Base-by-base conservation (phyloP, 164 flowering plant genomes). In the Dillenia suffruticosa region DNA sequence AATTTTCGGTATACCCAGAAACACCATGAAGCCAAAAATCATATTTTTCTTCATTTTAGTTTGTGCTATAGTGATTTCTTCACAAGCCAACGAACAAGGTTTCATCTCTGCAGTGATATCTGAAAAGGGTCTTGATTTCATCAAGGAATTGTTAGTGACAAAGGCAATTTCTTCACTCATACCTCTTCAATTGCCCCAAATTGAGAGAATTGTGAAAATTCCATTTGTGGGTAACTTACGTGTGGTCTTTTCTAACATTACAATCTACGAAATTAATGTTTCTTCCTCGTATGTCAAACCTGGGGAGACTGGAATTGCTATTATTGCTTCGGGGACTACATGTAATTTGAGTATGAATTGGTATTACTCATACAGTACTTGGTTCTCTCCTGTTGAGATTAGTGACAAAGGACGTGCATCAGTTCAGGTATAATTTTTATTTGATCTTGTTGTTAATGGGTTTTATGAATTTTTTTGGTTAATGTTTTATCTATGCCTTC, bases 271-370 rank as follows among this genome's bases (percentile, higher is more conserved):
- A 3, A 53, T 91, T 9, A 65, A 74, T 57, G 93, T 89, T 49
- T 44, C 76, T 17, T 67, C 75, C 0, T 87, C 97, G n/a, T 62
- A 54, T 61, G 76, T 84, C 8, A 70, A 71, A 59, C 82, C 81
- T 12, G 92, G 91, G 0, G 89, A 81, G 12, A 47, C 72, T 1
- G 96, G 97, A 11, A 63, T 89, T 22, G 71, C 69, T 2, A 82
- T 94, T 49, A 63, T 82, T 5, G 88, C 84, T 5, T 81, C 87
- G 0, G 97, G 95, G 51, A 79, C 84, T 26, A 82, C 90, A 12
- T 84, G 85, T n/a, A 79, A 81, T 77, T 56, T 94, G 83, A 82
- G 76, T 55, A 74, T 87, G 91, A 62, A 81, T 61, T 94, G 98
- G 98, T 44, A 51, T 65, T 94, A 90, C 70, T 74, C 85, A 13